Base-by-base conservation (phyloP, 2,329 filamentous ascomycete species). In the Dothidotthia symphoricarpi region DNA sequence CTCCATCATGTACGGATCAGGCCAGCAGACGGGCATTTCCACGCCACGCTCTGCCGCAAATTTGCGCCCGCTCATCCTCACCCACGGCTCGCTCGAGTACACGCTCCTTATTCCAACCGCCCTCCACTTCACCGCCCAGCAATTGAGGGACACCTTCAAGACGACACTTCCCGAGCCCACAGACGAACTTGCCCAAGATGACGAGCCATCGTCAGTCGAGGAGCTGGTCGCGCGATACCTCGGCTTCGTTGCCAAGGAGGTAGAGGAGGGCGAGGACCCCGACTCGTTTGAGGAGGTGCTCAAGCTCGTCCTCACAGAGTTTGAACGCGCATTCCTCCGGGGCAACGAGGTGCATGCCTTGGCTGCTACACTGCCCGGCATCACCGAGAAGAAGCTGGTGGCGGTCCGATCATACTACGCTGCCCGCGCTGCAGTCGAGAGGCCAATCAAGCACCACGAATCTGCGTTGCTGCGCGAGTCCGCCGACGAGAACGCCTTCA, bases 261-360 rank as follows among this genome's bases (percentile, higher is more conserved):
- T 96, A 26, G 88, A 95, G 38, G 87, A 94, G 59, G 89, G 88
- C 39, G 93, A 97, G 63, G 91, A 96, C 31, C 86, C 89, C 51
- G 89, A 88, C 48, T 91, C 88, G 30, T 95, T 93, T 66, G 82
- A 90, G 63, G 89, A 96, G 66, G 88, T 97, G 40, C 77, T 98
- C 53, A 95, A 94, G 73, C 79, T 96, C 46, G 79, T 94, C 38
- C 75, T 97, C 36, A 94, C 93, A 69, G 93, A 98, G 71, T 98
- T 98, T 56, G 93, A 98, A 78, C 83, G 93, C 31, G 88, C 84
- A 37, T 97, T 95, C 70, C 83, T 98, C 61, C 82, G 86, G 38
- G 93, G 93, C 49, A 98, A 98, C 61, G 94, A 98, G 66, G 89
- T 95, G 32, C 94, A 98, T 71, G 89, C 90, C 16, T 72, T 98